Evolutionary conservation across 345 rosid species (phyloP), one percentile per base, ranked within the genome.

Genomic region (Eucalyptus regnans): DNA sequence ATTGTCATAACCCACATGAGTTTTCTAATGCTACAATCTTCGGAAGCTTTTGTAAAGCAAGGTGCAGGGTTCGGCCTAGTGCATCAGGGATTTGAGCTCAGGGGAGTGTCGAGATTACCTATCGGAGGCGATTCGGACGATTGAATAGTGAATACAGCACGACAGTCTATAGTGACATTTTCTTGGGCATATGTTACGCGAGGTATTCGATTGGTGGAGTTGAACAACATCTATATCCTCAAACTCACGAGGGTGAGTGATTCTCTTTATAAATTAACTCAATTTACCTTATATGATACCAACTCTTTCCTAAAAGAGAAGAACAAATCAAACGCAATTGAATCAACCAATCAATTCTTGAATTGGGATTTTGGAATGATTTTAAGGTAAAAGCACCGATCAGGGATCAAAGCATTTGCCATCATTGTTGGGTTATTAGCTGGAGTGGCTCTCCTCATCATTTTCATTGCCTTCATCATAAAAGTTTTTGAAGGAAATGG

Each of bases 11-110:
- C 68, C 17, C 68, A 62, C 14, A 62, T 62, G 33, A 51, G 54
- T 51, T 51, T 51, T 6, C 54, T 51, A 51, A 16, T 51, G 54
- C 54, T 51, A 51, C 20, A 20, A 51, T 51, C 54, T 51, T 51
- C 20, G 20, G 20, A 51, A 51, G 54, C 54, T 51, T 0, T 51
- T 51, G 54, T 51, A 51, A 51, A 16, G 54, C 20, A 51, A 95
- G 86, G 96, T 95, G 86, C 97, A 95, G 92, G 99, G 99, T 22
- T 50, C 88, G 92, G 98, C 97, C 76, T 99, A 98, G 89, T 98
- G 99, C 76, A 92, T 95, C 4, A 94, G 96, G 89, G 99, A 97
- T 89, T 90, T 98, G 87, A 94, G 94, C 71, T 66, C 48, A 0
- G 94, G 87, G 0, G 93, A 97, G 86, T 98, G 99, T 46, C 96